A percentile compares a stretch with the other conserved stretches of the same genome.
Conservation (phyloP, 1,284 basidiomycete species). For the Cutaneotrichosporon cavernicola region DNA sequence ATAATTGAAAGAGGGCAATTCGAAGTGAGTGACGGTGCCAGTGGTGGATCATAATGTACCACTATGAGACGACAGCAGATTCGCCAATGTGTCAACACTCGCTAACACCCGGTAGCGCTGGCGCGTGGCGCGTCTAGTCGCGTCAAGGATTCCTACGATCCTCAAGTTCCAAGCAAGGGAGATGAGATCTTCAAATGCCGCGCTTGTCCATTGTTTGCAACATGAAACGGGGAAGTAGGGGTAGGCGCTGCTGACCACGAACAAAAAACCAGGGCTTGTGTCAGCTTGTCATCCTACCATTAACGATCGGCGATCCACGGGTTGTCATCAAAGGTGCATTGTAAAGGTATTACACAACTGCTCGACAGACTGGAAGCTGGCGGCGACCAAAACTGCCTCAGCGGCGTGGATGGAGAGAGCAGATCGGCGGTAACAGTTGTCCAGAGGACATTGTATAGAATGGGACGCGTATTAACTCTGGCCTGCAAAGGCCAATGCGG, state of each 20-base stretch:
- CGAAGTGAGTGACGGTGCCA: not conserved
- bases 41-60: not conserved
- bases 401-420: conserved; percentile 14
- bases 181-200: not conserved
- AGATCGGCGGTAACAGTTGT: conserved; percentile 6
- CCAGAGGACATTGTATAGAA: conserved; percentile 5
- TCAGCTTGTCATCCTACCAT: not conserved
- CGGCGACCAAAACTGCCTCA: conserved; percentile 4
- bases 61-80: not conserved
- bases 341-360: conserved; percentile 17
- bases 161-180: not conserved
- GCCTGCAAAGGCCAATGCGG: conserved; percentile 5
- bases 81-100: not conserved
- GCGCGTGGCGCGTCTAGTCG: not conserved
- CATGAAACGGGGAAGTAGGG: not conserved
- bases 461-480: conserved; percentile 5
- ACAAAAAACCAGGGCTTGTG: not conserved
- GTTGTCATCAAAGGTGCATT: conserved; percentile 15
- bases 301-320: not conserved
- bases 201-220: not conserved
- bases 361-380: conserved; percentile 4
- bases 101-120: not conserved
- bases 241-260: not conserved
- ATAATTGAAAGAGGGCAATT: not conserved
- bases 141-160: not conserved